Evolutionary conservation across 176 grass and related monocot species (phyloP).

Genomic region (Lolium rigidum): DNA sequence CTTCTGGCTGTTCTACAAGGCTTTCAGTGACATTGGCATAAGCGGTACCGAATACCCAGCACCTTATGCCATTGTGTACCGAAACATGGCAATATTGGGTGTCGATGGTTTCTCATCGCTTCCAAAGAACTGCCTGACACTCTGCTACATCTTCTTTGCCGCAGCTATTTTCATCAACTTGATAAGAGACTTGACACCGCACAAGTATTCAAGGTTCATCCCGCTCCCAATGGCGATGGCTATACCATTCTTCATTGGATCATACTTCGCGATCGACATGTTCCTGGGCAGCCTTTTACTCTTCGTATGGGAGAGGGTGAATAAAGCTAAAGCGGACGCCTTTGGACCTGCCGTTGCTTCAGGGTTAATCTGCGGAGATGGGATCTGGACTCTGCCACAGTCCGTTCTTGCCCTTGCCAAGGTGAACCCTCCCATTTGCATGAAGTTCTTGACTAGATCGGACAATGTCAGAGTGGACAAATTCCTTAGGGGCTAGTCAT

Average conservation of each 20-base stretch:
- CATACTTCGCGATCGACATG: slow-evolving; percentile 98
- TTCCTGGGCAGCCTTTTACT: slow-evolving; percentile 67
- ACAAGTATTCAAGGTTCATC: slow-evolving; percentile 64
- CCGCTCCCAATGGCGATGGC: slow-evolving; percentile 97
- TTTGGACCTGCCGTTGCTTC: slow-evolving; percentile 88
- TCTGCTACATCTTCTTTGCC: slow-evolving; percentile 81
- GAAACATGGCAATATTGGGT: slow-evolving; percentile 91
- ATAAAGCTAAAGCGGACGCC: slow-evolving; percentile 70
- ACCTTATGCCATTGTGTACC: slow-evolving; percentile 91
- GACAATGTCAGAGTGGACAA: slow-evolving; percentile 53
- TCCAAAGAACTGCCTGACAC: slow-evolving; percentile 77
- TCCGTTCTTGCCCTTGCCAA: slow-evolving; percentile 76
- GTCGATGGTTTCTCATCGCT: slow-evolving; percentile 72
- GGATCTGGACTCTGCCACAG: slow-evolving; percentile 93
- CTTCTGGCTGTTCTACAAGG: slow-evolving; percentile 98
- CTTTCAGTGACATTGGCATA: slow-evolving; percentile 68
- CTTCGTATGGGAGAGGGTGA: slow-evolving; percentile 73
- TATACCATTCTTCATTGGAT: slow-evolving; percentile 88
- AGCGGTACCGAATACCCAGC: slow-evolving; percentile 78
- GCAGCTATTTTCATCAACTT: slow-evolving; percentile 71
- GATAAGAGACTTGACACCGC: slow-evolving; percentile 53
- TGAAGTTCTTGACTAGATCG: slow-evolving; percentile 72
- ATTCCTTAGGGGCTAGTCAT: slow-evolving; percentile 37
- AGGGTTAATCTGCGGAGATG: slow-evolving; percentile 91
- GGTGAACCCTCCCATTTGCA: slow-evolving; percentile 89